phyloP scores from a whole-genome alignment of 495 filamentous ascomycete species.

The Aspergillus ostianus region DNA sequence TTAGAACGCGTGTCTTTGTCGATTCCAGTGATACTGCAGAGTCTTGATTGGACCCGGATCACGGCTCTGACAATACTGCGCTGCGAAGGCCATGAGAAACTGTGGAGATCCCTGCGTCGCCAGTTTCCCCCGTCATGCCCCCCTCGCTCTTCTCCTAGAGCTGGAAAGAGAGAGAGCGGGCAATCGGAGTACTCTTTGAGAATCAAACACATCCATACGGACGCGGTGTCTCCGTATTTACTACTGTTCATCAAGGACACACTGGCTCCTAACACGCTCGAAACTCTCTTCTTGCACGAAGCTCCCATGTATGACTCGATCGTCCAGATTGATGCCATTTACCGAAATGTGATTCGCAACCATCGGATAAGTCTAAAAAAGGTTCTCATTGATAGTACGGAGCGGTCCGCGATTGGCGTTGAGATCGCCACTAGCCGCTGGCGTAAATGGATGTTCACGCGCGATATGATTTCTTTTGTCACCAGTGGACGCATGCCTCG shows the following conservation, averaged over 20 bases:
- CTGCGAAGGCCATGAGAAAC: slow-evolving; percentile 72
- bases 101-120: slow-evolving; percentile 77
- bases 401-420: slow-evolving; percentile 39
- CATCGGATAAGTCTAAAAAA: slow-evolving; percentile 75
- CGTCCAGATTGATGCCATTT: slow-evolving; percentile 73
- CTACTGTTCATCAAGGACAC: slow-evolving; percentile 82
- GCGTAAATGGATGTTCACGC: slow-evolving; percentile 74
- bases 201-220: slow-evolving; percentile 79
- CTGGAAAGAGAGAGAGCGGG: slow-evolving; percentile 19
- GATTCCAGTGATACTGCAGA: slow-evolving; percentile 62
- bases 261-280: slow-evolving; percentile 79
- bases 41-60: slow-evolving; percentile 77
- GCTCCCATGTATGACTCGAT: slow-evolving; percentile 51
- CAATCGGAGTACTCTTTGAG: slow-evolving; percentile 63
- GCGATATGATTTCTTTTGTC: slow-evolving; percentile 73
- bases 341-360: slow-evolving; percentile 66
- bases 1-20: slow-evolving; percentile 80
- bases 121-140: slow-evolving; percentile 62
- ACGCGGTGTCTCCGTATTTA: slow-evolving; percentile 73
- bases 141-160: slow-evolving; percentile 20
- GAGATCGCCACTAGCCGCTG: slow-evolving; percentile 46
- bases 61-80: slow-evolving; percentile 79
- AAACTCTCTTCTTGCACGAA: slow-evolving; percentile 84
- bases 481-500: slow-evolving; percentile 79
- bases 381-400: slow-evolving; percentile 73